Base-by-base conservation (phyloP, 345 rosid genomes). In the Citrus inodora region DNA sequence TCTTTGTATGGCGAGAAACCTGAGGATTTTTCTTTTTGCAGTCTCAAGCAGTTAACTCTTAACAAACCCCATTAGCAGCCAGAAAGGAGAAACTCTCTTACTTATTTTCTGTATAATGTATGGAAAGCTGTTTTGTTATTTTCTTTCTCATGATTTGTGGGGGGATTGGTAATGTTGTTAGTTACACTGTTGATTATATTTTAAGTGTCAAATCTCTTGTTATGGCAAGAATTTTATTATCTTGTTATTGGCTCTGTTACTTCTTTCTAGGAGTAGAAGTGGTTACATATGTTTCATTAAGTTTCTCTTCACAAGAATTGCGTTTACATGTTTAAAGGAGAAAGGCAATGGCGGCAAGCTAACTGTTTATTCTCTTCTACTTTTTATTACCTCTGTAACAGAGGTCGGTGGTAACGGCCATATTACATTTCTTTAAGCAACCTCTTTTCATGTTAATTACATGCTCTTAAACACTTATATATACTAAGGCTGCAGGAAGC, bases 401-500 rank as follows among this genome's bases (percentile, higher is more conserved):
- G 58, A 72, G 87, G 83, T 62, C 51, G 82, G 68, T 77, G 69
- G 85, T 85, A 85, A 82, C 83, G 80, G 71, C 71, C 60, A 58
- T 70, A 70, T 25, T 46, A 9, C 16, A 27, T 51, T 22, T 70
- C 60, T 17, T 46, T 22, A 56, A 72, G 76, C 32, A 72, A 58
- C 63, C 32, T 24, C 33, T 6, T 59, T 14, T 35, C 66, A 73
- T 59, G 76, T 73, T 59, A 35, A 35, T 59, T 21, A 35, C 67
- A 59, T 59, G 66, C 67, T 37, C 67, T 56, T 35, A 24, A 53
- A 33, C 75, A 56, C 3, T 21, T 56, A 56, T 56, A 72, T 5
- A 72, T 55, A 33, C 24, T 4, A 46, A 67, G 16, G n/a, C 59
- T 27, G 8, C 13, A 67, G 32, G 14, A 22, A 27, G 17, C 13